A percentile compares a stretch with the other conserved stretches of the same genome.
Evolutionary conservation across 805 yeast genomes (phyloP).

Genomic region (Monosporozyma yasuniensis): DNA sequence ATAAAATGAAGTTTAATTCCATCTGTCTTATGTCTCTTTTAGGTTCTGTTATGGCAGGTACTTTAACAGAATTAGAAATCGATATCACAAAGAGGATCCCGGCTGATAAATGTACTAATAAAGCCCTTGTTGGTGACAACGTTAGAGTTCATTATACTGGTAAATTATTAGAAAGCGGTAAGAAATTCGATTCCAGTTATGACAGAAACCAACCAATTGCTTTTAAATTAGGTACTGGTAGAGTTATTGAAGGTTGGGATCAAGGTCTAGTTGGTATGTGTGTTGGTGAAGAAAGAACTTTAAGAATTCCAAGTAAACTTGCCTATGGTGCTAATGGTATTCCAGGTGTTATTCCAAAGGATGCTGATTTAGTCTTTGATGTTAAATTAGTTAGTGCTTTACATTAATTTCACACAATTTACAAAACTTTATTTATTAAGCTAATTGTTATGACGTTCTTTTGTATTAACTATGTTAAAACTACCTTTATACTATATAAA

Average conservation of each 20-base stretch:
- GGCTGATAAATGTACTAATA: constrained; percentile 44
- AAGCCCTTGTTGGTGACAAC: constrained; percentile 55
- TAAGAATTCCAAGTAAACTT: constrained; percentile 68
- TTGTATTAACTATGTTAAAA: not conserved
- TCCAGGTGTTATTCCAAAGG: constrained; percentile 70
- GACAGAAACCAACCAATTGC: constrained; percentile 56
- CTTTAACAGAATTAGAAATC: constrained; percentile 22
- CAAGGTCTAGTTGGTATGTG: constrained; percentile 78
- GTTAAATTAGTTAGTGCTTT: constrained; percentile 21
- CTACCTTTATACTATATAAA: not conserved
- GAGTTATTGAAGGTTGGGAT: constrained; percentile 88
- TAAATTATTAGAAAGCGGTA: constrained; percentile 47
- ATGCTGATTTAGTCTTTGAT: constrained; percentile 49
- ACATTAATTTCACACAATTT: not conserved
- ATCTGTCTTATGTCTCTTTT: constrained; percentile 2
- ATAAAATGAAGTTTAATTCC: constrained; percentile 5
- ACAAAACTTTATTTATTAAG: not conserved
- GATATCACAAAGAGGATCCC: constrained; percentile 44
- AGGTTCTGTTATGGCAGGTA: constrained; percentile 15
- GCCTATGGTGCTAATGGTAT: constrained; percentile 75
- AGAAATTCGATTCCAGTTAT: constrained; percentile 66
- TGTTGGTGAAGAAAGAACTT: constrained; percentile 73
- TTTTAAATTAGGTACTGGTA: constrained; percentile 68
- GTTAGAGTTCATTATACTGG: constrained; percentile 79
- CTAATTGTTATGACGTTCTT: not conserved